Conservation (phyloP, 768 basidiomycete genomes). For the Omphalotus guepiniiformis region DNA sequence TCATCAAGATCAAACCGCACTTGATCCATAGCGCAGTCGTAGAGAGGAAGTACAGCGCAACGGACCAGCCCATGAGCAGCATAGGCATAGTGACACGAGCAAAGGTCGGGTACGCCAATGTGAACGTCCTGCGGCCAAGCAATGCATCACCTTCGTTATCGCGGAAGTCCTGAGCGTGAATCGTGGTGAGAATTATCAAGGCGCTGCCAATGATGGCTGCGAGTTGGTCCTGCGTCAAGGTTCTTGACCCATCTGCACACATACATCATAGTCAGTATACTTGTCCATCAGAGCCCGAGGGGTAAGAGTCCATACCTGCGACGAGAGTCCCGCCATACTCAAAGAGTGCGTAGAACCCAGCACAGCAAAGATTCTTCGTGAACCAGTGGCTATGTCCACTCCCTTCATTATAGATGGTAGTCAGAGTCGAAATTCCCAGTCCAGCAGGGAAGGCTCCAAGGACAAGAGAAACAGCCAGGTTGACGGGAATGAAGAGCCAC, state of each 20-base stretch:
- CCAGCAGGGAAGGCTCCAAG: constrained; percentile 11
- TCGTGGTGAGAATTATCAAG: constrained; percentile 29
- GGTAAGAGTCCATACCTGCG: constrained; percentile 13
- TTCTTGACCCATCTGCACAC: constrained; percentile 2
- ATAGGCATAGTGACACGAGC: constrained; percentile 18
- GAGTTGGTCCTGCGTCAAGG: not conserved
- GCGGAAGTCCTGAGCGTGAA: constrained; percentile 32
- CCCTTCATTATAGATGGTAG: constrained; percentile 15
- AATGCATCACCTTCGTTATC: constrained; percentile 26
- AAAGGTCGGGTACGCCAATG: constrained; percentile 26
- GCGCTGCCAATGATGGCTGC: constrained; percentile 17
- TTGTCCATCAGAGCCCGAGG: not conserved
- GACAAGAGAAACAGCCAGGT: constrained; percentile 16
- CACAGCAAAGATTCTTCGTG: constrained; percentile 11
- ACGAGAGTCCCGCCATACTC: constrained; percentile 15
- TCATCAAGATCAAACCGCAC: not conserved
- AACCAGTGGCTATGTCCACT: constrained; percentile 10
- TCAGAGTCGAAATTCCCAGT: constrained; percentile 12
- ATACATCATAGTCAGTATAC: not conserved
- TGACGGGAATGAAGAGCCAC: constrained; percentile 26
- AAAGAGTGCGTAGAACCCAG: constrained; percentile 14
- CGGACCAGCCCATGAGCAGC: not conserved
- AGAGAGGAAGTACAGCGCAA: not conserved
- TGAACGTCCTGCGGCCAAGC: constrained; percentile 26
- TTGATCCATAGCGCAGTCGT: not conserved